A percentile compares a stretch with the other conserved stretches of the same genome.
Conservation (phyloP, 345 rosid genomes). For the Cardamine resedifolia region DNA sequence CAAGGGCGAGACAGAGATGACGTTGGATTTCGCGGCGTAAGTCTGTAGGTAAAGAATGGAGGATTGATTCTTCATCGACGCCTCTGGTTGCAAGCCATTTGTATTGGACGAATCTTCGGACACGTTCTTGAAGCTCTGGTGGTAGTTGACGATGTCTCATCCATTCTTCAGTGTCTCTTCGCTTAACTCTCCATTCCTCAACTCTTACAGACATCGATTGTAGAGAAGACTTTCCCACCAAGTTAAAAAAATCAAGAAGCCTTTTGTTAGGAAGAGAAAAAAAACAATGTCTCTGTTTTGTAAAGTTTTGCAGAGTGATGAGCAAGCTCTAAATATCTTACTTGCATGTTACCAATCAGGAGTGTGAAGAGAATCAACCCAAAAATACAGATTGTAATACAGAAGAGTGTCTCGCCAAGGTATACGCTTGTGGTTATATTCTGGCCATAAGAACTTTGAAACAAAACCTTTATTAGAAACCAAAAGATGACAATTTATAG, state of each 20-base stretch:
- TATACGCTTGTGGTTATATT: conserved; percentile 69
- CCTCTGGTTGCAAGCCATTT: conserved; percentile 97
- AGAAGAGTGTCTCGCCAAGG: conserved; percentile 71
- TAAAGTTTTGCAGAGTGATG: background rate
- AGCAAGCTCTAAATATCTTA: conserved; percentile 27
- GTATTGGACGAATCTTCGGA: conserved; percentile 71
- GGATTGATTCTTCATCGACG: conserved; percentile 82
- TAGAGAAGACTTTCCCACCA: conserved; percentile 65
- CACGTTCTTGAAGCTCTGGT: conserved; percentile 69
- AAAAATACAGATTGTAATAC: conserved; percentile 60
- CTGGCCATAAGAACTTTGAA: conserved; percentile 77
- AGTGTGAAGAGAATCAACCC: conserved; percentile 77
- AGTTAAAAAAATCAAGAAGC: conserved; percentile 14
- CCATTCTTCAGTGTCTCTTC: conserved; percentile 95
- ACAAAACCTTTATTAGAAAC: background rate
- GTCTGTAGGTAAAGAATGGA: conserved; percentile 70
- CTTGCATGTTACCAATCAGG: conserved; percentile 97
- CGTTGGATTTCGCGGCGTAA: conserved; percentile 90
- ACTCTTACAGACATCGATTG: conserved; percentile 81
- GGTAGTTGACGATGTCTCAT: conserved; percentile 96
- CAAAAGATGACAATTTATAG: background rate
- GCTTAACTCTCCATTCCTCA: conserved; percentile 88
- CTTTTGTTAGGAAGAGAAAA: conserved; percentile 49
- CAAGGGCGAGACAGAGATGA: conserved; percentile 88
- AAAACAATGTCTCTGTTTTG: background rate